Percentiles rank a stretch among this genome's conserved stretches.
These are phyloP conservation scores for Eragrostis nindensis DNA, from an alignment of 176 grass and related monocot genomes.

Conservation along the genomic window DNA sequence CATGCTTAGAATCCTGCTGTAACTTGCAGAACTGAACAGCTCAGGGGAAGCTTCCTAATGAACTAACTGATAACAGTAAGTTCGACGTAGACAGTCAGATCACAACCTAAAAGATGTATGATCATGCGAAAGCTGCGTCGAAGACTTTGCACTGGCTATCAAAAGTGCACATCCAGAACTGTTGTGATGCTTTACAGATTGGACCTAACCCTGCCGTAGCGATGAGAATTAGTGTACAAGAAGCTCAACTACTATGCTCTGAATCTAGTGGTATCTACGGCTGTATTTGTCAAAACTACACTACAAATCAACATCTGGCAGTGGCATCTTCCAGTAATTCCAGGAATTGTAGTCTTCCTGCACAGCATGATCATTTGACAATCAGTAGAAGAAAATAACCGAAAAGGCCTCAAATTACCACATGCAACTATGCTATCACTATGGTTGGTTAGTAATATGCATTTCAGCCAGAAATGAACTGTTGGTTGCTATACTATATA, in stretches of 20 bases:
- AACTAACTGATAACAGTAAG: conserved; percentile 7
- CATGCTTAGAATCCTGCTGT: background rate
- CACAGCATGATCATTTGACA: conserved; percentile 19
- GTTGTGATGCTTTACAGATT: conserved; percentile 40
- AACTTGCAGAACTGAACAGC: conserved; percentile 6
- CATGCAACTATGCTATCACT: background rate
- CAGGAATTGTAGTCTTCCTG: conserved; percentile 89
- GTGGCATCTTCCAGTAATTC: conserved; percentile 80
- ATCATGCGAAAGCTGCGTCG: conserved; percentile 27
- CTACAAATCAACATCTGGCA: conserved; percentile 64
- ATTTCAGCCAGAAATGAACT: background rate
- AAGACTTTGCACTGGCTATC: conserved; percentile 30
- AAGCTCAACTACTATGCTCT: conserved; percentile 24
- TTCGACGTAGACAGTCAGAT: conserved; percentile 37
- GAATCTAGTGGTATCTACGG: conserved; percentile 41
- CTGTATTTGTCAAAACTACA: conserved; percentile 42
- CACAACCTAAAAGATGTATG: conserved; percentile 54
- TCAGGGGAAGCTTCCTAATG: background rate
- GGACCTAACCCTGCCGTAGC: background rate
- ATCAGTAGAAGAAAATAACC: conserved; percentile 32
- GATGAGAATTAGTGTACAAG: conserved; percentile 45
- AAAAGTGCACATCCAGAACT: conserved; percentile 24
- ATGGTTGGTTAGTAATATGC: background rate
- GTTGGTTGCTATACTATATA: background rate
- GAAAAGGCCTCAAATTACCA: background rate